Base-by-base conservation (phyloP, 345 rosid genomes). In the Trapa incisa region DNA sequence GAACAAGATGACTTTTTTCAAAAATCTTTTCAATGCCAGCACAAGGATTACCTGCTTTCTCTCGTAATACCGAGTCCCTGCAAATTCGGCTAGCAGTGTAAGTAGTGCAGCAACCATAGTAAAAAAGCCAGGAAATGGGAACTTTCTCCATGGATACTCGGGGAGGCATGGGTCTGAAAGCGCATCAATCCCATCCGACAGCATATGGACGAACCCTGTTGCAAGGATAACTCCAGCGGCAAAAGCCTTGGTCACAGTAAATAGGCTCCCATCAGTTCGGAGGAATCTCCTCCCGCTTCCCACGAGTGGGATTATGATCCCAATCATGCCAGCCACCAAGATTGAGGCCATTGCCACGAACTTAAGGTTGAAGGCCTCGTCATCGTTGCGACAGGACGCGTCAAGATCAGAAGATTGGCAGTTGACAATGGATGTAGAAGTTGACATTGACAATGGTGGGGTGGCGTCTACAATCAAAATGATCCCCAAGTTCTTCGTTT, bases 141-240 rank as follows among this genome's bases (percentile, higher is more conserved):
- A 93, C 77, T 77, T 82, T 10, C 79, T 74, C 98, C 98, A 90
- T 0, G 96, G 97, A 63, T 60, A 84, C 3, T 80, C 76, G 32
- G 96, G 93, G 6, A 90, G 68, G 77, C 97, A 93, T 7, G 90
- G 84, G 63, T 90, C 79, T 0, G 82, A 58, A 0, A 93, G 76
- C 11, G 96, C 92, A 0, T 74, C 50, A 0, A 88, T 61, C 6
- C 94, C 98, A 4, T 72, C 89, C 0, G 90, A 54, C 16, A 93
- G 75, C 96, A 90, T 93, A 73, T 93, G 98, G 66, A 93, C 97
- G 61, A 93, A 93, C 39, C 94, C 98, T 15, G 98, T 93, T 5
- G 98, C 97, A 13, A 93, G 86, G 64, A 93, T 93, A 4, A 93
- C 97, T 13, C 98, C 97, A 0, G 96, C 98, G 0, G 96, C 97